Percentiles rank a stretch among this genome's conserved stretches.
phyloP scores from a whole-genome alignment of 1,284 basidiomycete species.

The Apiotrichum gamsii region DNA sequence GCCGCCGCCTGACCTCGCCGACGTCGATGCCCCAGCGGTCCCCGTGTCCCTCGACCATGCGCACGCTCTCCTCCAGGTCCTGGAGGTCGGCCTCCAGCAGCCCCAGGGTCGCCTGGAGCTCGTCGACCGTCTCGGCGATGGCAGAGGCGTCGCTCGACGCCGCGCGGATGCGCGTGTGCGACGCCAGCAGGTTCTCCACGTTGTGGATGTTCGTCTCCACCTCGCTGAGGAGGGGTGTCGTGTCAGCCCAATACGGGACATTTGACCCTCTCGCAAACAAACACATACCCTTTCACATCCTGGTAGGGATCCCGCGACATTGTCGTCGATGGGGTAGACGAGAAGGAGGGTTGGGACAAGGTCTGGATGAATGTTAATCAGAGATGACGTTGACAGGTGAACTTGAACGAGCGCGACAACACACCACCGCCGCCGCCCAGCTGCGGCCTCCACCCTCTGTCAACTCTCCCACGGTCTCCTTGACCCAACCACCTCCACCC shows the following conservation, averaged over 20 bases:
- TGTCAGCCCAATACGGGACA: no score
- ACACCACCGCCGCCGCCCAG: no score
- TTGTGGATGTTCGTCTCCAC: constrained; percentile 35
- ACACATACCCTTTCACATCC: constrained; percentile 43
- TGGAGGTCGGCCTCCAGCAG: constrained; percentile 75
- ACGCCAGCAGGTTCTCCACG: constrained; percentile 24
- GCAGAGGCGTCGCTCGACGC: constrained; percentile 1
- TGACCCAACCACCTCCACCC: no score
- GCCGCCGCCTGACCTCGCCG: constrained; percentile 62
- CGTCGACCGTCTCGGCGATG: constrained; percentile 27
- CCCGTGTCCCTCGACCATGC: constrained; percentile 72
- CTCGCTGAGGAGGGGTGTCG: constrained; percentile 21
- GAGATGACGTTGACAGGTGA: no score
- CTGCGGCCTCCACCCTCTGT: neutral
- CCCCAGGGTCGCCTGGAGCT: constrained; percentile 69
- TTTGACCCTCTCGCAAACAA: no score
- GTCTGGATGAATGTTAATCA: no score
- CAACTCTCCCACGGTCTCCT: constrained; percentile 8
- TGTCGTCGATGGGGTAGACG: no score
- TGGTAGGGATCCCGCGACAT: constrained; percentile 44
- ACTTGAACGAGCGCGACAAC: no score
- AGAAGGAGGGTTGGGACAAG: no score
- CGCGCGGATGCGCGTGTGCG: constrained; percentile 21
- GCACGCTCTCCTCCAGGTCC: constrained; percentile 81
- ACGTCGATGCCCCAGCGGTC: constrained; percentile 75